Evolutionary conservation across 192 early-diverging fungal genomes (phyloP).

Genomic region (Oehlia diaphana): DNA sequence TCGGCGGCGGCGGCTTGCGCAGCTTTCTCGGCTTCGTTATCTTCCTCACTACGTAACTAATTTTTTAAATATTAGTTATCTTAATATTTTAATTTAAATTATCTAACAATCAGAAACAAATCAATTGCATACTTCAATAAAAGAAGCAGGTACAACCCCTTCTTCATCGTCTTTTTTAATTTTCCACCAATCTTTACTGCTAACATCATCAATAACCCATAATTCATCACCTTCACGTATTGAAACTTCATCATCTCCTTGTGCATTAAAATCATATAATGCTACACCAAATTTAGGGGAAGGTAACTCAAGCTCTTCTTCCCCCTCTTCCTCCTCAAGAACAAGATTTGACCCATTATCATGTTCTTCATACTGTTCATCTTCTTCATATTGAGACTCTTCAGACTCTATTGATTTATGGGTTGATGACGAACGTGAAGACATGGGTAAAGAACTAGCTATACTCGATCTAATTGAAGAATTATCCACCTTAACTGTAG

Average conservation of each 20-base stretch:
- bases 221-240: slow-evolving; percentile 84
- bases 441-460: slow-evolving; percentile 27
- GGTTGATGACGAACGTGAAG: slow-evolving; percentile 25
- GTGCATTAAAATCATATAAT: slow-evolving; percentile 83
- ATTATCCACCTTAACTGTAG: slow-evolving; percentile 16
- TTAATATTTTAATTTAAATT: background rate
- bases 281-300: slow-evolving; percentile 43
- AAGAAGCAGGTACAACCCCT: slow-evolving; percentile 87
- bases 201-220: slow-evolving; percentile 78
- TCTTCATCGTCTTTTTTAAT: slow-evolving; percentile 58
- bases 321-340: slow-evolving; percentile 31
- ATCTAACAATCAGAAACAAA: background rate
- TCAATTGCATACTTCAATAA: slow-evolving; percentile 55
- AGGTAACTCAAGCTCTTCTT: slow-evolving; percentile 1
- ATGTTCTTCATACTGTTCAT: slow-evolving; percentile 35
- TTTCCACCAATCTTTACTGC: slow-evolving; percentile 87
- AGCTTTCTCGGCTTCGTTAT: slow-evolving; percentile 26
- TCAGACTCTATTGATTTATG: slow-evolving; percentile 34
- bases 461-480: slow-evolving; percentile 34
- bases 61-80: background rate
- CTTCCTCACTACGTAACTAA: slow-evolving; percentile 28
- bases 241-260: slow-evolving; percentile 83
- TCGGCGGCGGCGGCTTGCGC: slow-evolving; percentile 15
- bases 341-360: slow-evolving; percentile 33
- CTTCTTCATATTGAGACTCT: slow-evolving; percentile 30